These are phyloP conservation scores for Phoma sp. DNA, from an alignment of 2,329 filamentous ascomycete species.

Conservation along the genomic window DNA sequence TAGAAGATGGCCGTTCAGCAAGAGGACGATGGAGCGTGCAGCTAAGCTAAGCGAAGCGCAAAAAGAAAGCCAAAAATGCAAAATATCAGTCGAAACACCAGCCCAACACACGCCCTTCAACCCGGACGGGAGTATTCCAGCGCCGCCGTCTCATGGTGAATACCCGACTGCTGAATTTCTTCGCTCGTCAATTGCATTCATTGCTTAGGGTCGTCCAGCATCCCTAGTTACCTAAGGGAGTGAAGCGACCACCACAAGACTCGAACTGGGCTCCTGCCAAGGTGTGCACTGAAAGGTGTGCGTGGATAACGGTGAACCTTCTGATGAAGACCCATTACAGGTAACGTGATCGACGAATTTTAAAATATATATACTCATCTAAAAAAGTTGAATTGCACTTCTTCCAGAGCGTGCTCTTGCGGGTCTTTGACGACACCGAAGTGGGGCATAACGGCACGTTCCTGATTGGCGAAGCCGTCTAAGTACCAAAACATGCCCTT, in stretches of 20 bases:
- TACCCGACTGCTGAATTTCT: slow-evolving; percentile 51
- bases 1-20: too few relatives aligned
- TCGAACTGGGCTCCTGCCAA: slow-evolving; percentile 51
- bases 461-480: not conserved
- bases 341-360: slow-evolving; percentile 20
- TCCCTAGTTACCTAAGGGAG: slow-evolving; percentile 50
- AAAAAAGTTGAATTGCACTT: too few relatives aligned
- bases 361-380: not conserved
- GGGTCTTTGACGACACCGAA: not conserved
- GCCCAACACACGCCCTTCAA: slow-evolving; percentile 44
- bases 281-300: slow-evolving; percentile 36
- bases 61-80: slow-evolving; percentile 16
- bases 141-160: slow-evolving; percentile 51
- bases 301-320: slow-evolving; percentile 45
- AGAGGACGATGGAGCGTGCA: too few relatives aligned
- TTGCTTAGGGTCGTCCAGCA: slow-evolving; percentile 52
- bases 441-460: not conserved
- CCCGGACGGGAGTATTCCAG: slow-evolving; percentile 48
- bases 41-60: slow-evolving; percentile 1
- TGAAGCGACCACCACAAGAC: slow-evolving; percentile 49
- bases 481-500: not conserved
- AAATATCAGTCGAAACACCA: slow-evolving; percentile 48
- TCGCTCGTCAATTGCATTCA: slow-evolving; percentile 51
- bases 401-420: not conserved
- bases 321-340: slow-evolving; percentile 46